A percentile compares a stretch with the other conserved stretches of the same genome.
phyloP scores from a whole-genome alignment of 176 grass and related monocot genomes.

The Avena insularis region DNA sequence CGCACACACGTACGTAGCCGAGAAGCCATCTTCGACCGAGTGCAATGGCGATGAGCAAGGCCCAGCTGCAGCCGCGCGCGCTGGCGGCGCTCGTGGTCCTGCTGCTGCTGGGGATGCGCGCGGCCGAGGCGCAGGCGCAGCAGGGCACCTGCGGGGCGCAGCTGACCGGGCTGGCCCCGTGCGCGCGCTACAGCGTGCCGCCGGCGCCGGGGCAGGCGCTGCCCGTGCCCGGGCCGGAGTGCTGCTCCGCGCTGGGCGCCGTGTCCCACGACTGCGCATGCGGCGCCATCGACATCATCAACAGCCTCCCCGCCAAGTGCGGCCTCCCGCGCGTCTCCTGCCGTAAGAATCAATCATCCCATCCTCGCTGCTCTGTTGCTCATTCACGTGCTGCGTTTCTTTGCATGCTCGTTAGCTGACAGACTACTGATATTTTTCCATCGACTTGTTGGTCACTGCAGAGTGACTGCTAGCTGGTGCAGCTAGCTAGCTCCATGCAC shows the following conservation, averaged over 20 bases:
- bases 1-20: no score
- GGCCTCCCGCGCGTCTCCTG: conserved; percentile 57
- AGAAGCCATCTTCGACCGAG: neutral
- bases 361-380: no score
- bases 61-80: neutral
- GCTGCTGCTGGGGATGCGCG: neutral
- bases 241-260: conserved; percentile 65
- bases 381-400: neutral
- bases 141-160: conserved; percentile 48
- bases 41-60: neutral
- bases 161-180: conserved; percentile 60
- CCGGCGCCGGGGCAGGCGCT: conserved; percentile 41
- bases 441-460: neutral
- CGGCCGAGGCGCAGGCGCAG: neutral
- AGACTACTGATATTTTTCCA: neutral
- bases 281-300: conserved; percentile 66
- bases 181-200: conserved; percentile 66
- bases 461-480: conserved; percentile 15
- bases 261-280: conserved; percentile 67
- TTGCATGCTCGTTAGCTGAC: neutral
- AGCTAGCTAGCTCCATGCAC: neutral
- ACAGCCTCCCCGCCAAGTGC: conserved; percentile 77
- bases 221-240: conserved; percentile 54
- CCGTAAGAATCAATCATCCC: conserved; percentile 42
- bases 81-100: conserved; percentile 5